These are phyloP conservation scores for Candida mesenterica DNA, from an alignment of 1,139 yeast genomes.

Conservation along the genomic window DNA sequence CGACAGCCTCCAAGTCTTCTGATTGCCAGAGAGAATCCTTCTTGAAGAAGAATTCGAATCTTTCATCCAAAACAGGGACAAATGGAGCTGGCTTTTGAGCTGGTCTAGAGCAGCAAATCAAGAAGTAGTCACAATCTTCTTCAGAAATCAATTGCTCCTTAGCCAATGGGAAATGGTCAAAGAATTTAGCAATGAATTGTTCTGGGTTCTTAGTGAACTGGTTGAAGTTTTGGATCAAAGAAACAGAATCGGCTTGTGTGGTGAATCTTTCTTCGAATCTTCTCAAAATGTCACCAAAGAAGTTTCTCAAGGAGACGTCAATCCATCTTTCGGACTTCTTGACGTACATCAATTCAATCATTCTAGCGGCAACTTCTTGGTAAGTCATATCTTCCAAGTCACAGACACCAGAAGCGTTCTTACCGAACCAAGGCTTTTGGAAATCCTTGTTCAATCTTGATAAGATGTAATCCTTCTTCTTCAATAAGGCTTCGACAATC, in stretches of 20 bases:
- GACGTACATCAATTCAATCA: slow-evolving; percentile 86
- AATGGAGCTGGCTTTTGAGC: slow-evolving; percentile 96
- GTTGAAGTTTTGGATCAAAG: slow-evolving; percentile 71
- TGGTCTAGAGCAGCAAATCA: slow-evolving; percentile 80
- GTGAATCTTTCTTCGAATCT: slow-evolving; percentile 97
- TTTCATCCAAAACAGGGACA: slow-evolving; percentile 90
- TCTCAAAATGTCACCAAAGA: slow-evolving; percentile 82
- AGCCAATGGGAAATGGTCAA: slow-evolving; percentile 69
- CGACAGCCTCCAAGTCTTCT: slow-evolving; percentile 94
- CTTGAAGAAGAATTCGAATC: slow-evolving; percentile 94
- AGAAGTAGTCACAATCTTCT: slow-evolving; percentile 92
- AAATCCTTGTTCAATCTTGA: slow-evolving; percentile 84
- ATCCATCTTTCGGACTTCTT: slow-evolving; percentile 83
- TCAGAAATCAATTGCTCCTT: slow-evolving; percentile 82
- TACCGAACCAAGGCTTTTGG: slow-evolving; percentile 98
- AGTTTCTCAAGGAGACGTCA: slow-evolving; percentile 80
- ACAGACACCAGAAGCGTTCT: slow-evolving; percentile 73
- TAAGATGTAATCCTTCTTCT: slow-evolving; percentile 86
- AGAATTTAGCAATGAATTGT: slow-evolving; percentile 56
- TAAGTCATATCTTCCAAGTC: slow-evolving; percentile 96
- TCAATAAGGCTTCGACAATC: slow-evolving; percentile 73
- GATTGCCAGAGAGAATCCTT: slow-evolving; percentile 99
- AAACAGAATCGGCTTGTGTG: slow-evolving; percentile 44
- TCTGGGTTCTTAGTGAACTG: slow-evolving; percentile 66
- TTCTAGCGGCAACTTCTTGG: slow-evolving; percentile 82